Percentiles rank a stretch among this genome's conserved stretches.
phyloP scores from a whole-genome alignment of 108 stramenopile genomes.

The Skeletonema costatum region DNA sequence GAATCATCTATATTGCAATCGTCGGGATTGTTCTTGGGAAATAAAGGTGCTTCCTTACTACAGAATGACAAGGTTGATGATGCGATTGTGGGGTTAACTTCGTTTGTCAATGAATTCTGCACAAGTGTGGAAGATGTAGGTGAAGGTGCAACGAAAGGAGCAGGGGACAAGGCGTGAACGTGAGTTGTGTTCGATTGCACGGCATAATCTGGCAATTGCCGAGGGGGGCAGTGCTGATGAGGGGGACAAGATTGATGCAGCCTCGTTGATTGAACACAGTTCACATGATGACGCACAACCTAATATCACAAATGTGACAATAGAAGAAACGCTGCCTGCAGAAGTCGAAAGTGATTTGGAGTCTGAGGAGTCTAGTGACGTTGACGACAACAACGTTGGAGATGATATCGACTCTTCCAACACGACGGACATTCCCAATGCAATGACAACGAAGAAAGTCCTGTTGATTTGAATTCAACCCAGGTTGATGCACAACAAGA shows the following conservation, averaged over 20 bases:
- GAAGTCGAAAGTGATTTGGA: neutral
- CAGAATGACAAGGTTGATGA: conserved; percentile 26
- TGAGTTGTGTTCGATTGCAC: conserved; percentile 25
- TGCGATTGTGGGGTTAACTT: conserved; percentile 20
- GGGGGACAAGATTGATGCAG: neutral
- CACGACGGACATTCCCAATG: neutral
- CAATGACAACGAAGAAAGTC: neutral
- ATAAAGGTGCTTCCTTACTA: conserved; percentile 27
- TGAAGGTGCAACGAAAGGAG: neutral
- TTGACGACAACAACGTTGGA: neutral
- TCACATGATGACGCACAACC: neutral
- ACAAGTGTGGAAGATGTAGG: neutral
- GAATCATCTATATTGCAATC: neutral
- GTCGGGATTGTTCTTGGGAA: conserved; percentile 15
- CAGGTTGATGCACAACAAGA: neutral
- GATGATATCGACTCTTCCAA: neutral
- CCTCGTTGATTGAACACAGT: neutral
- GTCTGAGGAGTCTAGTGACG: neutral
- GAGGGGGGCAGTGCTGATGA: neutral
- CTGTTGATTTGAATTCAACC: conserved; percentile 1
- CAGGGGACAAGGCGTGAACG: conserved; percentile 6
- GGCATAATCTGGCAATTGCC: conserved; percentile 30
- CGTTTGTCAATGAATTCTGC: conserved; percentile 5
- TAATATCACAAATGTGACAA: neutral
- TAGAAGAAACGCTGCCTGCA: neutral